These are phyloP conservation scores for Podaxis carcinomalis DNA, from an alignment of 768 basidiomycete genomes.

Conservation along the genomic window DNA sequence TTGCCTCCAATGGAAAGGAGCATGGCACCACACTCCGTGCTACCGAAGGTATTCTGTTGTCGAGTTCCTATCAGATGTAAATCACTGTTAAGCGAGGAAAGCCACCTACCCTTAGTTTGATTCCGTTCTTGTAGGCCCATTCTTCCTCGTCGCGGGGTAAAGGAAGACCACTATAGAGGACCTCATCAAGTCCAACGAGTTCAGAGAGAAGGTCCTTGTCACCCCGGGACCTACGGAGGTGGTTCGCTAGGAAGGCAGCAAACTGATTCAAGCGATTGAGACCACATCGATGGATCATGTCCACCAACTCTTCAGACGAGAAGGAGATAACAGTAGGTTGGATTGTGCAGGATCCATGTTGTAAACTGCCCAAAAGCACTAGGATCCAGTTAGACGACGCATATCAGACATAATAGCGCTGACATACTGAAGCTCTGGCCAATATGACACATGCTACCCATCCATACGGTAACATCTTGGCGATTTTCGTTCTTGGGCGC, in stretches of 20 bases:
- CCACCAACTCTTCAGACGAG: slow-evolving; percentile 62
- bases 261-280: slow-evolving; percentile 79
- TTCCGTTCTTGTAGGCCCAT: slow-evolving; percentile 61
- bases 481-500: slow-evolving; percentile 41
- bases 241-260: slow-evolving; percentile 60
- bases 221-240: slow-evolving; percentile 55
- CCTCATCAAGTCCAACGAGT: slow-evolving; percentile 54
- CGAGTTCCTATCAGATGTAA: background rate
- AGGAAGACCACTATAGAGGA: slow-evolving; percentile 62
- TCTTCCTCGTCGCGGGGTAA: slow-evolving; percentile 65
- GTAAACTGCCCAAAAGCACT: slow-evolving; percentile 71
- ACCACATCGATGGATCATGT: slow-evolving; percentile 64
- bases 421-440: slow-evolving; percentile 70
- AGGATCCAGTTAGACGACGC: slow-evolving; percentile 17
- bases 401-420: slow-evolving; percentile 15
- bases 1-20: slow-evolving; percentile 52
- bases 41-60: slow-evolving; percentile 70
- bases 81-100: background rate
- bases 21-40: slow-evolving; percentile 76
- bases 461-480: slow-evolving; percentile 69
- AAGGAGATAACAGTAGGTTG: slow-evolving; percentile 66
- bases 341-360: slow-evolving; percentile 69
- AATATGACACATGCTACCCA: slow-evolving; percentile 86
- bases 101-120: slow-evolving; percentile 54
- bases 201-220: slow-evolving; percentile 58